Evolutionary conservation across 225 moss, liverwort and hornwort species (phyloP).

Genomic region (Neckera pumila): DNA sequence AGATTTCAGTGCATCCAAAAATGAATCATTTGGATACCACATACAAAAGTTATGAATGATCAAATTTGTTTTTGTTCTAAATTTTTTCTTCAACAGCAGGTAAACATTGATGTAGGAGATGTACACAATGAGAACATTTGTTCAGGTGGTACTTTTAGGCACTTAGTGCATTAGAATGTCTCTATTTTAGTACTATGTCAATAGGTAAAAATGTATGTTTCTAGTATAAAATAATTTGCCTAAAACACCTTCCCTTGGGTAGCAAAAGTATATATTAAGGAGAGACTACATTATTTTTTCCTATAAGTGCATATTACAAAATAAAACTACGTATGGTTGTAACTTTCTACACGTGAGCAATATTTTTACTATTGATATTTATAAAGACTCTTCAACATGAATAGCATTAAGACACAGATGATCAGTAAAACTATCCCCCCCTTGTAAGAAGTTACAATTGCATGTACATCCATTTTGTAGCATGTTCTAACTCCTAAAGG

Average conservation of each 20-base stretch:
- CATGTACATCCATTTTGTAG: not conserved
- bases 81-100: too few relatives aligned
- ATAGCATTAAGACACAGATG: not conserved
- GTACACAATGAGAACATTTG: too few relatives aligned
- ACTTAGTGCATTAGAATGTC: too few relatives aligned
- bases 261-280: not conserved
- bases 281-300: not conserved
- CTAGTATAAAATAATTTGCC: not conserved
- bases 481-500: too few relatives aligned
- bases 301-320: not conserved
- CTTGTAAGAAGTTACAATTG: not conserved
- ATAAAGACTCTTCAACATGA: too few relatives aligned
- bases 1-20: too few relatives aligned
- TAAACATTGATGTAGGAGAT: too few relatives aligned
- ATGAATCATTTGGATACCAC: not conserved
- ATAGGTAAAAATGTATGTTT: not conserved
- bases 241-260: not conserved
- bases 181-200: too few relatives aligned
- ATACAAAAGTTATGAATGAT: not conserved
- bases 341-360: not conserved
- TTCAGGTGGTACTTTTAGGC: too few relatives aligned
- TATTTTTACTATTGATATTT: not conserved
- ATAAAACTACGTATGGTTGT: too few relatives aligned
- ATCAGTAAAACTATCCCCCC: rapidly evolving
- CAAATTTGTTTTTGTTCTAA: too few relatives aligned